Evolutionary conservation across 768 basidiomycete species (phyloP), one percentile per base, ranked within the genome.

Genomic region (Leccinum rimulosum): DNA sequence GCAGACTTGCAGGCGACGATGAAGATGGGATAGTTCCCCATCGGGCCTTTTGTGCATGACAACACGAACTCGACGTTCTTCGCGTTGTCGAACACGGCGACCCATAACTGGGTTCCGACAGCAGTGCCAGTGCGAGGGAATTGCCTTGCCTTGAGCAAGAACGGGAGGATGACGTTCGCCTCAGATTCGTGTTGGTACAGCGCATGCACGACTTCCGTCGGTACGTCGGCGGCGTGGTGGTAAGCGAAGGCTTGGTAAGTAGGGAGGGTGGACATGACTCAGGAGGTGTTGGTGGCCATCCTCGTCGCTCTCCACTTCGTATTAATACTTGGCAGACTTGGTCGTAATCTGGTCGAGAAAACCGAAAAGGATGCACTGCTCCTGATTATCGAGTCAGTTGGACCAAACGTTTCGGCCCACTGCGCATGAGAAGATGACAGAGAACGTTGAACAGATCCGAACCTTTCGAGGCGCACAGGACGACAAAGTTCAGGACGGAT

Each of bases 1-100:
- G 66, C 8, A 0, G 67, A 57, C 14, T 64, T 69, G 53, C 50
- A 58, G 12, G 59, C 3, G 19, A 67, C 55, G 17, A 67, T 59
- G 55, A 68, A 91, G 7, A 88, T 62, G 11, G 89, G 89, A 61
- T 90, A 88, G 51, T 72, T 65, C 0, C 81, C 87, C 45, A 86
- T 73, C n/a, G 75, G 70, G 0, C 82, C 82, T 19, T 77, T 70
- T 0, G 85, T 87, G 63, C 82, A 82, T 1, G 86, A 80, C 6
- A 88, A 70, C 14, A 91, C 74, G 59, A 85, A 62, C 22, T 58
- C 60, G 57, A 66, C 62, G 5, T 56, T 57, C 7, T 58, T 56
- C 2, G 62, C 1, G 62, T 64, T 22, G 61, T 70, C 64, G 8
- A 54, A 68, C 19, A 68, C 64, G 2, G 60, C 68, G 1, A 80